These are phyloP conservation scores for Geum urbanum DNA, from an alignment of 306 rosid genomes.

Conservation along the genomic window DNA sequence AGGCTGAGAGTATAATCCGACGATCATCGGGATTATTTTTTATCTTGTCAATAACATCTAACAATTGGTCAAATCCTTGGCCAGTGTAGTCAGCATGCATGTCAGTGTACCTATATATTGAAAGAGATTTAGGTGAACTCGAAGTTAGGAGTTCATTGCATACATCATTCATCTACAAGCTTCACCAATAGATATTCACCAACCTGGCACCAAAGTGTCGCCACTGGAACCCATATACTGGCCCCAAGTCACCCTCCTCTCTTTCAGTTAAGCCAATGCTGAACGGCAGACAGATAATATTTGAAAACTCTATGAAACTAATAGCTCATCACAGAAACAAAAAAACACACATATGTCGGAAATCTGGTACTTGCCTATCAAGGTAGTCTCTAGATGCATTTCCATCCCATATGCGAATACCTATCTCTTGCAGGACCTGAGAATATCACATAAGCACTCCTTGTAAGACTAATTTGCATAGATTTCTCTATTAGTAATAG, in stretches of 20 bases:
- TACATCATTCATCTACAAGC: conserved; percentile 4
- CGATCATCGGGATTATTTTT: conserved; percentile 82
- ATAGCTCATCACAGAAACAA: conserved; percentile 12
- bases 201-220: conserved; percentile 97
- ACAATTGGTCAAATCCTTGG: conserved; percentile 90
- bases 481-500: neutral
- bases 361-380: conserved; percentile 64
- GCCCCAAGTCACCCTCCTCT: conserved; percentile 97
- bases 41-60: conserved; percentile 81
- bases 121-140: conserved; percentile 14
- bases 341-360: conserved; percentile 13
- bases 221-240: conserved; percentile 97
- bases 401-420: conserved; percentile 91
- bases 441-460: conserved; percentile 17
- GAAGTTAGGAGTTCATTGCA: conserved; percentile 2
- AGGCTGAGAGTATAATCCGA: conserved; percentile 81
- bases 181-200: conserved; percentile 28
- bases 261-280: conserved; percentile 80
- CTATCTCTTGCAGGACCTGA: conserved; percentile 89
- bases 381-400: conserved; percentile 94
- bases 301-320: conserved; percentile 18
- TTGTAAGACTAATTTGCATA: neutral
- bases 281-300: conserved; percentile 25
- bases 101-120: conserved; percentile 67
- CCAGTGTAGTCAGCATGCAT: conserved; percentile 89